Percentiles rank a stretch among this genome's conserved stretches.
phyloP scores from a whole-genome alignment of 1,284 basidiomycete species.

The Cutaneotrichosporon mucoides region DNA sequence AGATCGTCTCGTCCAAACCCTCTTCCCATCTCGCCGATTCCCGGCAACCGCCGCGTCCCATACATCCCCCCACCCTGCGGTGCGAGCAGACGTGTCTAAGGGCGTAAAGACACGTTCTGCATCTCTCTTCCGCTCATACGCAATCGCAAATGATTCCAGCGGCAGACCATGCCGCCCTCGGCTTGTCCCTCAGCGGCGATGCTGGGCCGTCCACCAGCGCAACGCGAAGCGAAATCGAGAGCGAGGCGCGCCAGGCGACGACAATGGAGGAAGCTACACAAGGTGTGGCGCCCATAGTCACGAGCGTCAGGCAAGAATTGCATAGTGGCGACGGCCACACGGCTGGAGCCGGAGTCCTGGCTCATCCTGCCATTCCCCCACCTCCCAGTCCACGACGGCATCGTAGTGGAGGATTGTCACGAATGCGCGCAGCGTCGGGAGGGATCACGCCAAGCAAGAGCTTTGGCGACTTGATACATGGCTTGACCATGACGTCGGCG shows the following conservation, averaged over 20 bases:
- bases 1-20: no score
- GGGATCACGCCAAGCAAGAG: constrained; percentile 35
- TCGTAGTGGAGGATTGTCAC: constrained; percentile 32
- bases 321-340: constrained; percentile 3
- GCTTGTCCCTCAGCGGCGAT: constrained; percentile 3
- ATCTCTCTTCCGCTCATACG: not conserved
- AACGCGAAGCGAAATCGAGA: no score
- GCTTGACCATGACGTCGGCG: constrained; percentile 10
- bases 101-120: not conserved
- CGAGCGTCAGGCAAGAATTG: not conserved
- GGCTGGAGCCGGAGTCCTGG: not conserved
- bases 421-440: constrained; percentile 31
- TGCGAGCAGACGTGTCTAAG: not conserved
- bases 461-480: constrained; percentile 32
- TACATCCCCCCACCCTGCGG: no score
- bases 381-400: constrained; percentile 42
- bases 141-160: constrained; percentile 1
- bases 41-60: no score
- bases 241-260: no score
- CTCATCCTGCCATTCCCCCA: constrained; percentile 29
- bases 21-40: no score
- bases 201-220: not conserved
- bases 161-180: constrained; percentile 1
- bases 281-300: not conserved
- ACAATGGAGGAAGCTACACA: no score